phyloP scores from a whole-genome alignment of 2,329 filamentous ascomycete species.

The Claviceps africana region DNA sequence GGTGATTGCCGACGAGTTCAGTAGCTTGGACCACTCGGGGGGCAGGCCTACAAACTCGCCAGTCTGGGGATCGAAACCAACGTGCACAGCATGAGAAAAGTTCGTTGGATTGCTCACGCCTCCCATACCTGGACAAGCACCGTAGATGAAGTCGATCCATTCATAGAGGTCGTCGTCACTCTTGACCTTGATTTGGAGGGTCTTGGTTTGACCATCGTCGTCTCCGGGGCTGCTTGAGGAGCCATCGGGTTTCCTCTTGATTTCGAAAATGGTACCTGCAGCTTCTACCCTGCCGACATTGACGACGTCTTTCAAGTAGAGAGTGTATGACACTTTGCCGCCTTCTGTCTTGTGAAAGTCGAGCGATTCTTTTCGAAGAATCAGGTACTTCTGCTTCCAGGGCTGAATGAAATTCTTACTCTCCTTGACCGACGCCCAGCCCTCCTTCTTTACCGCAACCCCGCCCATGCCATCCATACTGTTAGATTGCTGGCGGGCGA shows the following conservation, averaged over 20 bases:
- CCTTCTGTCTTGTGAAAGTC: constrained; percentile 91
- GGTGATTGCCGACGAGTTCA: constrained; percentile 92
- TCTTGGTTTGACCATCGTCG: constrained; percentile 67
- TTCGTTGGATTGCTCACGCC: constrained; percentile 98
- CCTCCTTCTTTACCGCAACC: constrained; percentile 64
- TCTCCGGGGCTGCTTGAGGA: constrained; percentile 58
- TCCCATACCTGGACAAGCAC: constrained; percentile 91
- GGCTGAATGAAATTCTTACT: constrained; percentile 70
- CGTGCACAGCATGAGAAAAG: constrained; percentile 92
- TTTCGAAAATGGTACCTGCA: constrained; percentile 84
- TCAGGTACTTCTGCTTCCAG: constrained; percentile 85
- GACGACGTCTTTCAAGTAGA: constrained; percentile 75
- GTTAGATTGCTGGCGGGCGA: constrained; percentile 48
- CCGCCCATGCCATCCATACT: constrained; percentile 51
- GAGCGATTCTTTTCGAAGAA: constrained; percentile 80
- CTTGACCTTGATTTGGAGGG: constrained; percentile 85
- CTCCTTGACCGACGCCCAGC: constrained; percentile 78
- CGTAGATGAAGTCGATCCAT: constrained; percentile 97
- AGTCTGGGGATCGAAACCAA: constrained; percentile 90
- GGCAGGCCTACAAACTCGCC: constrained; percentile 91
- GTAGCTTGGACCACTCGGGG: constrained; percentile 89
- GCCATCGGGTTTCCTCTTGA: constrained; percentile 61
- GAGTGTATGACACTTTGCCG: constrained; percentile 73
- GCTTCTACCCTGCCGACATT: constrained; percentile 85
- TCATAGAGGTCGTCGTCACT: constrained; percentile 94